Evolutionary conservation across 2,329 filamentous ascomycete genomes (phyloP).

Genomic region (Hypoxylon sp.): DNA sequence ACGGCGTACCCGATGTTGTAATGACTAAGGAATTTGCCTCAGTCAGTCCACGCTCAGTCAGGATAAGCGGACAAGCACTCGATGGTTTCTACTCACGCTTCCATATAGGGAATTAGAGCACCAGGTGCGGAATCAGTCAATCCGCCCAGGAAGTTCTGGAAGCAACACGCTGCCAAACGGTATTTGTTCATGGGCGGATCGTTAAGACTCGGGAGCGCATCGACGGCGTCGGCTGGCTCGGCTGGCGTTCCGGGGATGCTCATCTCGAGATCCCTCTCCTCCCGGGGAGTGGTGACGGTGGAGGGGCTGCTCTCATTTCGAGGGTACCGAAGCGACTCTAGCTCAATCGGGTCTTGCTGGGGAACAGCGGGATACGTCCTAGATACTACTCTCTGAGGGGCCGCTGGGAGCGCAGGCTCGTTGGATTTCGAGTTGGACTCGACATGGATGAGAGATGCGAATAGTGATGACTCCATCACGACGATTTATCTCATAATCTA

Average conservation of each 20-base stretch:
- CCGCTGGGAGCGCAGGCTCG: conserved; percentile 51
- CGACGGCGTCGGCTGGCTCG: conserved; percentile 46
- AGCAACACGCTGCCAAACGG: conserved; percentile 74
- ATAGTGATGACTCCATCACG: conserved; percentile 39
- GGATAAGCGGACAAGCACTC: background rate
- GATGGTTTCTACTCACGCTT: conserved; percentile 62
- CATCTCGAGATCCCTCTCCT: conserved; percentile 50
- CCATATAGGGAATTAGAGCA: conserved; percentile 85
- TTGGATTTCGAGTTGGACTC: conserved; percentile 47
- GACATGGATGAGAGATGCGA: conserved; percentile 49
- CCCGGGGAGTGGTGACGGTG: conserved; percentile 38
- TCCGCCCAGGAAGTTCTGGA: conserved; percentile 78
- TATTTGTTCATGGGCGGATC: conserved; percentile 78
- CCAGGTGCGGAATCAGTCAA: conserved; percentile 83
- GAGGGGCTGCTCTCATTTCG: conserved; percentile 35
- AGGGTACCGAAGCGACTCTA: conserved; percentile 32
- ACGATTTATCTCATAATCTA: conserved; percentile 28
- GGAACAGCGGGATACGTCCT: conserved; percentile 59
- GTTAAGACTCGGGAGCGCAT: conserved; percentile 60
- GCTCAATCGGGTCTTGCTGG: conserved; percentile 50
- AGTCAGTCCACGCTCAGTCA: conserved; percentile 12
- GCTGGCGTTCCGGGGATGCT: conserved; percentile 38
- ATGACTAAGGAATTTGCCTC: conserved; percentile 58
- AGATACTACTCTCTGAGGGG: conserved; percentile 55
- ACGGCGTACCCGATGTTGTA: conserved; percentile 83